Percentiles rank a stretch among this genome's conserved stretches.
phyloP scores from a whole-genome alignment of 2,329 filamentous ascomycete species.

The Neofusicoccum sp. region DNA sequence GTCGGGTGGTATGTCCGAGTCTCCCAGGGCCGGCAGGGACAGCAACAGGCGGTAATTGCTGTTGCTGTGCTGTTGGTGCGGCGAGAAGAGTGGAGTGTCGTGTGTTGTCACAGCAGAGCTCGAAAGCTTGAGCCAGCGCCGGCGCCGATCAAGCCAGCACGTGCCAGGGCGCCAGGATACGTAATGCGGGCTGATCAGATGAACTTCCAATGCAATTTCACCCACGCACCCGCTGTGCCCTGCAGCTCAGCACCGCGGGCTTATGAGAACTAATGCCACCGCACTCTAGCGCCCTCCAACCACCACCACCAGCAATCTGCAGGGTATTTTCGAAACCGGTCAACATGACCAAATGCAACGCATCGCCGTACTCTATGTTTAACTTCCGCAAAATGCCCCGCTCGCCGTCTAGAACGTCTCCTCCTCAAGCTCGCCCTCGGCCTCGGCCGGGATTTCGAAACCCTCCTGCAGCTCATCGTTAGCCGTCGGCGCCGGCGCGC shows the following conservation, averaged over 20 bases:
- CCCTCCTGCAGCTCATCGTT: conserved; percentile 35
- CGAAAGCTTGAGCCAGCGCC: conserved; percentile 2
- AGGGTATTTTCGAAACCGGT: conserved; percentile 19
- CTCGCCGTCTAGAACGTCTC: conserved; percentile 21
- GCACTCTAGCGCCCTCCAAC: background rate
- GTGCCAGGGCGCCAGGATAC: conserved; percentile 6
- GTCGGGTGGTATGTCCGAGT: background rate
- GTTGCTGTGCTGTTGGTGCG: conserved; percentile 3
- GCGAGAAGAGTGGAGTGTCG: conserved; percentile 12
- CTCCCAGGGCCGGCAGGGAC: background rate
- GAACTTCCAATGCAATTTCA: conserved; percentile 3
- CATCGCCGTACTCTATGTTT: conserved; percentile 9
- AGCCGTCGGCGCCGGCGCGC: background rate
- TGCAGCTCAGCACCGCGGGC: conserved; percentile 5
- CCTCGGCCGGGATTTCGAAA: conserved; percentile 82
- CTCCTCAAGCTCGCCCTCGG: conserved; percentile 68
- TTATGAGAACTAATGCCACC: conserved; percentile 11
- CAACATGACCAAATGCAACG: conserved; percentile 19
- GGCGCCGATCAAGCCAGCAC: background rate
- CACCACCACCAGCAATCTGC: conserved; percentile 11
- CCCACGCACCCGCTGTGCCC: background rate
- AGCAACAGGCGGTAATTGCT: conserved; percentile 4
- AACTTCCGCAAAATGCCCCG: background rate
- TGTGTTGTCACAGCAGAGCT: conserved; percentile 13
- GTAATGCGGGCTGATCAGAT: conserved; percentile 10